Base-by-base conservation (phyloP, 140 eudicot species). In the Flaveria floridana region DNA sequence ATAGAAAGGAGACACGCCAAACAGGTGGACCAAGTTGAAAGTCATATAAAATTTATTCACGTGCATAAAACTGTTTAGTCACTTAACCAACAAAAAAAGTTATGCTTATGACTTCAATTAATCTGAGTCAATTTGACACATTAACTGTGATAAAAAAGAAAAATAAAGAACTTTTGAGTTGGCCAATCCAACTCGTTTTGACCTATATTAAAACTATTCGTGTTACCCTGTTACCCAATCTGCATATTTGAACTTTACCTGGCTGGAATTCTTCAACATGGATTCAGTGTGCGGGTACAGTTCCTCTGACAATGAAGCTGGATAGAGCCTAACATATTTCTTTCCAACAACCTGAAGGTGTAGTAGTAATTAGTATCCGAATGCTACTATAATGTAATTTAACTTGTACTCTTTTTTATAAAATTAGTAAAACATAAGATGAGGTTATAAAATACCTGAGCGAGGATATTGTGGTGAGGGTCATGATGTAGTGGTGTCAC, bases 401-500 rank as follows among this genome's bases (percentile, higher is more conserved):
- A 6, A 14, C 2, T 34, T 34, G 41, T 34, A 34, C 41, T 34
- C 7, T 34, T 34, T 34, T 34, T 34, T 34, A 34, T 34, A 5
- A 34, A 34, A 34, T 34, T 34, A 16, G 65, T 25, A 51, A 28
- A 20, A 50, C 11, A 30, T 7, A 71, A 37, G 48, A 12, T 64
- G 78, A 79, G 59, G 18, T 64, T 13, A 34, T 28, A 28, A 42
- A 64, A 76, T 51, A 95, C 99, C 96, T 95, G 99, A 75, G 99
- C 96, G 81, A 95, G 91, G 76, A 95, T 91, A 80, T 95, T 95
- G 75, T 95, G 99, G 81, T 95, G 97, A 30, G 97, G 99, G 78
- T 91, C 99, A 82, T 95, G 97, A 84, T 95, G 99, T 86, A 95
- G 86, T 0, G 99, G 99, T 19, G 99, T 95, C 56, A 95, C 97